Conservation (phyloP, 257 asterid species). For the Ajuga chamaepitys region DNA sequence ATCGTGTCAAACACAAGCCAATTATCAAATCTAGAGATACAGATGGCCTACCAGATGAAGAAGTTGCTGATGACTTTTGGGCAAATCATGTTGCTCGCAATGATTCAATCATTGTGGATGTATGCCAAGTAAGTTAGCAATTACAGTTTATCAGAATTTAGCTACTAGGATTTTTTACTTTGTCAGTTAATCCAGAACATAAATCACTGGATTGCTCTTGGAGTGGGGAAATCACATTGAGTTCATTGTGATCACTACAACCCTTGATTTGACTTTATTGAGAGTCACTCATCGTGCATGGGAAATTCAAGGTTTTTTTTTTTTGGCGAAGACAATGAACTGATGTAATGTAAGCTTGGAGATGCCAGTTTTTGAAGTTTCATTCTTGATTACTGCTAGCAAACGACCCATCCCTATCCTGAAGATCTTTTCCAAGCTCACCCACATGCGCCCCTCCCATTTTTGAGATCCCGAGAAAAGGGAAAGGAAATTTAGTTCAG, state of each 20-base stretch:
- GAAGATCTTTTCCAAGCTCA: not conserved
- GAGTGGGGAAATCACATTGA: conserved; percentile 3
- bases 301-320: not conserved
- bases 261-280: conserved; percentile 9
- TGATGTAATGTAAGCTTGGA: not conserved
- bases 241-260: not conserved
- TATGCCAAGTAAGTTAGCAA: conserved; percentile 76
- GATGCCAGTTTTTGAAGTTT: not conserved
- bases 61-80: conserved; percentile 98
- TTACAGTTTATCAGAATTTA: not conserved
- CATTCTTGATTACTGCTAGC: not conserved
- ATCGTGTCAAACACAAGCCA: conserved; percentile 96
- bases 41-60: conserved; percentile 96
- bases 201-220: conserved; percentile 2
- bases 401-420: not conserved
- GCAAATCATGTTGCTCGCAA: conserved; percentile 98
- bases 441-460: not conserved
- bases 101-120: conserved; percentile 98
- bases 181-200: not conserved
- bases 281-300: not conserved
- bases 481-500: not conserved
- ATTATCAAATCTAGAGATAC: conserved; percentile 91
- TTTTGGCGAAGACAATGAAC: not conserved
- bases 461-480: not conserved
- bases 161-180: not conserved